Evolutionary conservation across 768 basidiomycete genomes (phyloP).

Genomic region (Cystobasidium onofrii): DNA sequence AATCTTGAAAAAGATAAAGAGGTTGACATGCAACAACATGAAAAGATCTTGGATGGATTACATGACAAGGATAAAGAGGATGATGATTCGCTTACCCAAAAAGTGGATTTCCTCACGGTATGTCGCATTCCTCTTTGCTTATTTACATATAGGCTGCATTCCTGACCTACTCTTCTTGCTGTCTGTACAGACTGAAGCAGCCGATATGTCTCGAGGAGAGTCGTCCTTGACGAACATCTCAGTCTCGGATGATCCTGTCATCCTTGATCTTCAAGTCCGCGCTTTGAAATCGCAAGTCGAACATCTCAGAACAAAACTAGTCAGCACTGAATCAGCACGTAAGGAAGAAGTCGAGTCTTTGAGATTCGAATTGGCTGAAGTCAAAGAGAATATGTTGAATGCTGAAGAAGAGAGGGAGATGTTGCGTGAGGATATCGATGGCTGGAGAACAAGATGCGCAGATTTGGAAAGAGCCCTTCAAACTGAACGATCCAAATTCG

Average conservation of each 20-base stretch:
- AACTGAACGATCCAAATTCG: slow-evolving; percentile 61
- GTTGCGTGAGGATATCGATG: slow-evolving; percentile 75
- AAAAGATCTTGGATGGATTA: neutral
- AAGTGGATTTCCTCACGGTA: slow-evolving; percentile 10
- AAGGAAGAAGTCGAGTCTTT: slow-evolving; percentile 35
- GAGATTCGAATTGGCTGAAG: slow-evolving; percentile 54
- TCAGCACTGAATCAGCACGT: neutral
- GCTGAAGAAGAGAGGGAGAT: slow-evolving; percentile 83
- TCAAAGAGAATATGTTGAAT: slow-evolving; percentile 65
- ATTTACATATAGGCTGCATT: neutral
- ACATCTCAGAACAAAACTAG: slow-evolving; percentile 22
- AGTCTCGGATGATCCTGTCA: slow-evolving; percentile 31
- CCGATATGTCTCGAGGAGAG: neutral
- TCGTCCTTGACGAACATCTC: slow-evolving; percentile 14
- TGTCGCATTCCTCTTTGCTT: neutral
- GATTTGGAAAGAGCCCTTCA: slow-evolving; percentile 65
- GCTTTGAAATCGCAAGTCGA: slow-evolving; percentile 34
- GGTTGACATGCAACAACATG: neutral
- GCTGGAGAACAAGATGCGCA: slow-evolving; percentile 68
- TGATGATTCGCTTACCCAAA: neutral
- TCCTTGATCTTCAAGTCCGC: slow-evolving; percentile 29
- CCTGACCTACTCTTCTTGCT: neutral
- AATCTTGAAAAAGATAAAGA: neutral
- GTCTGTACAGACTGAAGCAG: neutral
- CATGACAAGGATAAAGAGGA: neutral